Evolutionary conservation across 371 early-diverging fungal species (phyloP).

Genomic region (Mortierella sp.): DNA sequence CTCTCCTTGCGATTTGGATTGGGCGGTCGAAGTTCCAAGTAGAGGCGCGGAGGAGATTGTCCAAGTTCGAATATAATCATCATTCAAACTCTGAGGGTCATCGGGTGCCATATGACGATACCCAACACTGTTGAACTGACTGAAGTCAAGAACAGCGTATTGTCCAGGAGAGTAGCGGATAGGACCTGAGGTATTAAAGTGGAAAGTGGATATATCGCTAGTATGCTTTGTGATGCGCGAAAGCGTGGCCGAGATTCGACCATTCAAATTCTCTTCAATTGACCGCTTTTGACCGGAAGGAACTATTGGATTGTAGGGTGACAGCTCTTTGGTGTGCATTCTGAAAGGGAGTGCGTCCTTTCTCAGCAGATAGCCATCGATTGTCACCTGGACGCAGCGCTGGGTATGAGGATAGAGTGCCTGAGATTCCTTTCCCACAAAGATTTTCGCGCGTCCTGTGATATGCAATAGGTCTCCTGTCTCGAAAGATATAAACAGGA

Average conservation of each 20-base stretch:
- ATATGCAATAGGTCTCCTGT: slow-evolving; percentile 40
- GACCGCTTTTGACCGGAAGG: slow-evolving; percentile 6
- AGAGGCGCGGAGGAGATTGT: slow-evolving; percentile 42
- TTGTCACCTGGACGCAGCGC: slow-evolving; percentile 23
- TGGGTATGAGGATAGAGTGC: slow-evolving; percentile 34
- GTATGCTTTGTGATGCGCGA: slow-evolving; percentile 27
- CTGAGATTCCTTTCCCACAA: slow-evolving; percentile 33
- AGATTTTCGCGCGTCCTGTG: slow-evolving; percentile 34
- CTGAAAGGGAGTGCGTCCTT: slow-evolving; percentile 23
- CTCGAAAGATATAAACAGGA: slow-evolving; percentile 38
- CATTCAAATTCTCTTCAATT: neutral
- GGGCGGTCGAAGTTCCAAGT: neutral
- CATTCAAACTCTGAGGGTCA: slow-evolving; percentile 44
- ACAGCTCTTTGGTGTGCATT: slow-evolving; percentile 36
- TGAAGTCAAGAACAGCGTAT: slow-evolving; percentile 47
- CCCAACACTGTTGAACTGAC: slow-evolving; percentile 22
- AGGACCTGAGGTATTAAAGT: slow-evolving; percentile 16
- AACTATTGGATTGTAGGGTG: slow-evolving; percentile 43
- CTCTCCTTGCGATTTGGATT: neutral
- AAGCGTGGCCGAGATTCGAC: slow-evolving; percentile 15
- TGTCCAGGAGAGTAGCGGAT: slow-evolving; percentile 38
- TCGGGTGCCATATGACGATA: slow-evolving; percentile 45
- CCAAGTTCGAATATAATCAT: slow-evolving; percentile 51
- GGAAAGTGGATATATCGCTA: slow-evolving; percentile 26
- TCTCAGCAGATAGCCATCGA: slow-evolving; percentile 25